Base-by-base conservation (phyloP, 2,329 filamentous ascomycete genomes). In the Mollisia scopiformis region DNA sequence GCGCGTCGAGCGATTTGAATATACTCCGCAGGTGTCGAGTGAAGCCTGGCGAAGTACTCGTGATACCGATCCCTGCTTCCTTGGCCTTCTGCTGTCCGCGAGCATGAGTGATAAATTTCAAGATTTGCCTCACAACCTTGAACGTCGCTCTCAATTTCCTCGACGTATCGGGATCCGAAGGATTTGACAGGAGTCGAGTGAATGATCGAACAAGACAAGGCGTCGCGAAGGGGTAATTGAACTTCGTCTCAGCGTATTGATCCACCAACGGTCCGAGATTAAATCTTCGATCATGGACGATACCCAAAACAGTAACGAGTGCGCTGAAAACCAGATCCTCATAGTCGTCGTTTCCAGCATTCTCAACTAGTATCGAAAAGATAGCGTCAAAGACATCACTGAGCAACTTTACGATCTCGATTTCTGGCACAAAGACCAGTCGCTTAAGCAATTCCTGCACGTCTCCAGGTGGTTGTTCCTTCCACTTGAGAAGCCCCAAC, bases 391-490 rank as follows among this genome's bases (percentile, higher is more conserved):
- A 89, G 1, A 98, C 93, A 69, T 96, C 90, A 64, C 86, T 90
- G 7, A 98, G 80, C 43, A 98, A 84, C 78, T 98, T 99, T 64
- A 99, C 95, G 33, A 99, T 91, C 76, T 99, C 96, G 58, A 98
- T 97, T 74, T 99, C 95, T 0, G 95, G 91, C 0, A 99, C 93
- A 67, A 98, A 98, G 21, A 93, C 88, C 52, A 98, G 85, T 67
- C 93, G 88, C 72, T 90, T 90, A 43, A 99, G 78, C 0, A 96
- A 79, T 25, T 87, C 82, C 0, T 91, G 82, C 1, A 98, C 81
- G 35, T 93, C 87, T 28, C 88, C 87, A 49, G 88, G 84, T 0
- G 88, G 82, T 41, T 88, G 83, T 13, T 94, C 89, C 71, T 87
- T 92, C 95, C 95, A 98, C 68, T 89, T 91, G 33, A 98, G 77